phyloP scores from a whole-genome alignment of 2,329 filamentous ascomycete species.

The Proliferodiscus dingleyae region DNA sequence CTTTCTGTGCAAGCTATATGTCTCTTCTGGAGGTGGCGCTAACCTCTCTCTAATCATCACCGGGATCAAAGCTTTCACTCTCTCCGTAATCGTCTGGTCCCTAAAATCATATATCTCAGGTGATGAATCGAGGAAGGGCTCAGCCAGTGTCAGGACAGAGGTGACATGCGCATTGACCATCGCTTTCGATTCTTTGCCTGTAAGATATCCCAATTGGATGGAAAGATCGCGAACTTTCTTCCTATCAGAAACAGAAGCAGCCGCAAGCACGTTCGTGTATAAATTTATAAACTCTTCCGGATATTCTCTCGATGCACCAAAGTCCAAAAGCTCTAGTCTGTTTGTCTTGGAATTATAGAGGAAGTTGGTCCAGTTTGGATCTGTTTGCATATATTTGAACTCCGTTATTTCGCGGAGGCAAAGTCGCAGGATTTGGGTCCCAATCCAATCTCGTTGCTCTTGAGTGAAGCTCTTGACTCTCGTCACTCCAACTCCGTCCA shows the following conservation, averaged over 20 bases:
- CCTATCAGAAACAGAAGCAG: constrained; percentile 69
- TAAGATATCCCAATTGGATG: constrained; percentile 80
- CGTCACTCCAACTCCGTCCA: constrained; percentile 82
- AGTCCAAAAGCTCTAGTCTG: constrained; percentile 87
- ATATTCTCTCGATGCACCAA: constrained; percentile 86
- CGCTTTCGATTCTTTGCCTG: constrained; percentile 74
- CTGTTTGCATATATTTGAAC: constrained; percentile 98
- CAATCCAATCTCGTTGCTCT: constrained; percentile 89
- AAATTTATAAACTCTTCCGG: constrained; percentile 72
- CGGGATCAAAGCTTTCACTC: constrained; percentile 82
- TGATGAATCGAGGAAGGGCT: constrained; percentile 75
- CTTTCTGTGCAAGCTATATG: constrained; percentile 92
- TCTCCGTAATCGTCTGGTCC: constrained; percentile 92
- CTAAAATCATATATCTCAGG: constrained; percentile 87
- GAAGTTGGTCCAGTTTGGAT: constrained; percentile 99
- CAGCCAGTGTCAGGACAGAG: constrained; percentile 82
- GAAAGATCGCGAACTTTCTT: constrained; percentile 61
- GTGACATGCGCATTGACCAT: constrained; percentile 92
- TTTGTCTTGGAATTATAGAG: constrained; percentile 71
- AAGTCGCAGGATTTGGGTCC: constrained; percentile 84
- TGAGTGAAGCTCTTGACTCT: constrained; percentile 72
- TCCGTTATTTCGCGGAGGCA: constrained; percentile 90
- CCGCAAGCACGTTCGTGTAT: constrained; percentile 76
- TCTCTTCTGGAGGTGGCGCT: constrained; percentile 92
- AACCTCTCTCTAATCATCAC: constrained; percentile 88